Evolutionary conservation across 331 rosid species (phyloP).

Genomic region (Arachis monticola): DNA sequence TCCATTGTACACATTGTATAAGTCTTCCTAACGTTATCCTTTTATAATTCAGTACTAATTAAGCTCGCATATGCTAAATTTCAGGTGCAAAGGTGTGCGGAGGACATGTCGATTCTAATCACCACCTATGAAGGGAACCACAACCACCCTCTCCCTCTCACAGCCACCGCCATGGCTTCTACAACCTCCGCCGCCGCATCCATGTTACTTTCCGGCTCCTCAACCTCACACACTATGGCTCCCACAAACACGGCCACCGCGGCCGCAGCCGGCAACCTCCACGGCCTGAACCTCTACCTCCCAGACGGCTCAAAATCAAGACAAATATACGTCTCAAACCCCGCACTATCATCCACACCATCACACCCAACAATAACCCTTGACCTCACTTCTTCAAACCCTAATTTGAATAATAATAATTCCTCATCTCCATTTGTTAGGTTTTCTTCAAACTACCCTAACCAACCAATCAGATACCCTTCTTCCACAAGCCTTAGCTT

Average conservation of each 20-base stretch:
- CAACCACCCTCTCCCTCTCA: slow-evolving; percentile 81
- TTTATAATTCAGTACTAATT: too few relatives aligned
- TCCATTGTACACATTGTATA: too few relatives aligned
- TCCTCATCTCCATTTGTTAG: slow-evolving; percentile 53
- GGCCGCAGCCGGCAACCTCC: slow-evolving; percentile 42
- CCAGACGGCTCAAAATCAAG: slow-evolving; percentile 59
- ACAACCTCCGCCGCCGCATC: slow-evolving; percentile 93
- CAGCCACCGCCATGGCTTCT: slow-evolving; percentile 96
- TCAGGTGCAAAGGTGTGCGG: slow-evolving; percentile 88
- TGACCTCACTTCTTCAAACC: slow-evolving; percentile 84
- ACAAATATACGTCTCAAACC: slow-evolving; percentile 58
- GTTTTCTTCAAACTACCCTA: slow-evolving; percentile 47
- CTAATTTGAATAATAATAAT: slow-evolving; percentile 34
- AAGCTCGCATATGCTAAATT: background rate
- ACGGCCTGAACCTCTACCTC: slow-evolving; percentile 60
- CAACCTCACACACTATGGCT: slow-evolving; percentile 46
- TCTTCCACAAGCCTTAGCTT: slow-evolving; percentile 68
- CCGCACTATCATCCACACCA: slow-evolving; percentile 58
- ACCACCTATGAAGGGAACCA: slow-evolving; percentile 92
- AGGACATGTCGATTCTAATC: slow-evolving; percentile 78
- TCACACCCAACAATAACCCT: slow-evolving; percentile 81
- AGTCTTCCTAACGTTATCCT: too few relatives aligned
- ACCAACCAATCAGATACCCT: slow-evolving; percentile 49
- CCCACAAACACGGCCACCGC: slow-evolving; percentile 26
- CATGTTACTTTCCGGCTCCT: slow-evolving; percentile 88